Base-by-base conservation (phyloP, 495 filamentous ascomycete genomes). In the Cladorrhinum samala region DNA sequence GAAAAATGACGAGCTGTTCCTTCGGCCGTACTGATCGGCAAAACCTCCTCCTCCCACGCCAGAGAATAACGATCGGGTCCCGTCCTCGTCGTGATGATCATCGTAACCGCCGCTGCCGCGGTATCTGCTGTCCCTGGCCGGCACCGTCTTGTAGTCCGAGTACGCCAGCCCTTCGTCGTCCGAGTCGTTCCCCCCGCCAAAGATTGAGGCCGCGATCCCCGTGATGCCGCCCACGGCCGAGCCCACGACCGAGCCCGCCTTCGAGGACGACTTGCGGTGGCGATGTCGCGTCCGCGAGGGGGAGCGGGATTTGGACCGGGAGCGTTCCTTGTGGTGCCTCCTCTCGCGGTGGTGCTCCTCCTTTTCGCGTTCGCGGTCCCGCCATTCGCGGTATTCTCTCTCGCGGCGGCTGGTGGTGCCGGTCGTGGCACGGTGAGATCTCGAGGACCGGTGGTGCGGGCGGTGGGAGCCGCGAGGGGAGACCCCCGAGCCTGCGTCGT, bases 181-280 rank as follows among this genome's bases (percentile, higher is more conserved):
- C 37, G 61, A 54, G 59, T 63, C 60, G 9, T 48, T 56, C 48
- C 59, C 67, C 47, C 59, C 62, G 46, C 66, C 72, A 41, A 75
- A 69, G 55, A 73, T 54, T 50, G 68, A 71, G 24, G 66, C 60
- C 6, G 52, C 55, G 46, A 54, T 49, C 20, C 58, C 55, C 36
- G 27, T 37, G 9, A 60, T 39, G 24, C 46, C 27, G 11, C 27
- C 27, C 6, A 33, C 27, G 5, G 11, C 27, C 5, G 27, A 33
- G 5, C 27, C 27, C 5, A 33, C 27, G 11, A 11, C 11, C 11
- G 27, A 33, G 5, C n/a, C n/a, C n/a, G n/a, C n/a, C n/a, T n/a
- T n/a, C n/a, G n/a, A n/a, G n/a, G n/a, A n/a, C n/a, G n/a, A n/a
- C n/a, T n/a, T n/a, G n/a, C n/a, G n/a, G n/a, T n/a, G n/a, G n/a